Base-by-base conservation (phyloP, 2,329 filamentous ascomycete genomes). In the Epichloe festucae region DNA sequence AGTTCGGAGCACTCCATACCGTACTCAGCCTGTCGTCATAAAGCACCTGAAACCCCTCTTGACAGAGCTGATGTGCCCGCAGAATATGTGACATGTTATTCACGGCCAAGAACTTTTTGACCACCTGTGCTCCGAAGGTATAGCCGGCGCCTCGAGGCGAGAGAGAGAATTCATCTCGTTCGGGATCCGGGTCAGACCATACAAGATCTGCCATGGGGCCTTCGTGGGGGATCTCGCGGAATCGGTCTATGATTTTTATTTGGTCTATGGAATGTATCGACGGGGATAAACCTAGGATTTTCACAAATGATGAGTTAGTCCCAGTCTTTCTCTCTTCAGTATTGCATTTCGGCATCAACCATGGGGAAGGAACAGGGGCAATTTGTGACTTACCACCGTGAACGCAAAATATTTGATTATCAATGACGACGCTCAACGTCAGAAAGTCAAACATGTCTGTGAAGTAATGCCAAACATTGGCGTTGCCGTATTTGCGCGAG, bases 391-490 rank as follows among this genome's bases (percentile, higher is more conserved):
- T 68, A 74, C 84, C 89, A 66, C 93, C 93, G 67, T 98, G 93
- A 6, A 98, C 93, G 68, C 93, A 98, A 68, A 98, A 98, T 59
- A 98, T 98, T 68, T 97, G 88, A 68, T 98, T 87, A 67, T 97
- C 95, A 66, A 98, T 98, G 57, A 98, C 91, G 55, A 97, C 94
- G 61, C 88, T 95, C 52, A 98, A 75, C 7, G 91, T 97, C 57
- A 98, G 76, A 68, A 95, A 98, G 71, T 98, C 93, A 70, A 98
- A 98, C 90, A 98, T 97, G 72, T 98, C 93, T 58, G 93, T 98
- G 66, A 98, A 98, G 68, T 97, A 93, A 70, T 98, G 93, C 93
- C 93, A 98, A 21, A 98, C 93, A 62, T 93, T 96, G 57, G 93
- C 89, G 65, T 95, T 97, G 66, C 93, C 93, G 70, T 98, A 98